Evolutionary conservation across 495 filamentous ascomycete species (phyloP).

Genomic region (Aspergillus sparsus): DNA sequence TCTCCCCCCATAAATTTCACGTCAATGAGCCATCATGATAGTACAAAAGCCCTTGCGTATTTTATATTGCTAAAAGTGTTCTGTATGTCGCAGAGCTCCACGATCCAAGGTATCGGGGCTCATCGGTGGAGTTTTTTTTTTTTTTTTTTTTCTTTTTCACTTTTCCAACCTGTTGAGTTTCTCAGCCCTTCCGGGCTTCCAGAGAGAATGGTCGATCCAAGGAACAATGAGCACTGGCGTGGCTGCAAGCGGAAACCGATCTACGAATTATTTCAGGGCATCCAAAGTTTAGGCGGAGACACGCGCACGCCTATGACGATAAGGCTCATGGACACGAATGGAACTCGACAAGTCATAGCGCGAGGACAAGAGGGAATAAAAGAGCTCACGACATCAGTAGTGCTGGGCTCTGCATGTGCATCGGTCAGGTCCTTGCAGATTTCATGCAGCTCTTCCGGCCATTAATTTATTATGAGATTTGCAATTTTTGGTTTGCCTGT

Average conservation of each 20-base stretch:
- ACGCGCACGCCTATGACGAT: constrained; percentile 28
- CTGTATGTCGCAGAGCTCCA: constrained; percentile 13
- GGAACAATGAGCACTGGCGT: constrained; percentile 22
- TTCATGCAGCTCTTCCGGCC: constrained; percentile 26
- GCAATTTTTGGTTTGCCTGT: constrained; percentile 11
- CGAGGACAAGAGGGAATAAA: constrained; percentile 26
- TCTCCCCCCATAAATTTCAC: too few relatives aligned
- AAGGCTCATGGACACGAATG: constrained; percentile 29
- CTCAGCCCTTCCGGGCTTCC: constrained; percentile 5
- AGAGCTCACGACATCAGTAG: constrained; percentile 23
- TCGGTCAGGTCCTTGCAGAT: constrained; percentile 38
- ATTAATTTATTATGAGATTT: constrained; percentile 7
- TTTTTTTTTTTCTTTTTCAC: constrained; percentile 10
- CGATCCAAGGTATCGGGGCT: constrained; percentile 35
- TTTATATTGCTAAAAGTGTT: too few relatives aligned
- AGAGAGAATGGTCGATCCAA: constrained; percentile 20
- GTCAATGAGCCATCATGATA: too few relatives aligned
- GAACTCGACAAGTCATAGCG: constrained; percentile 41
- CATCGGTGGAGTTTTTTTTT: constrained; percentile 27
- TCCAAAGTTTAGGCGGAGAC: constrained; percentile 24
- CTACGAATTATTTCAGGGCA: constrained; percentile 26
- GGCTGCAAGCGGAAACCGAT: constrained; percentile 30
- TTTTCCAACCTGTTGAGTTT: constrained; percentile 18
- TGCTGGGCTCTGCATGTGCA: constrained; percentile 21
- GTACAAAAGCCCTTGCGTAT: too few relatives aligned